These are phyloP conservation scores for Trichomonas vaginalis DNA, from an alignment of 208 protist genomes.

Conservation along the genomic window DNA sequence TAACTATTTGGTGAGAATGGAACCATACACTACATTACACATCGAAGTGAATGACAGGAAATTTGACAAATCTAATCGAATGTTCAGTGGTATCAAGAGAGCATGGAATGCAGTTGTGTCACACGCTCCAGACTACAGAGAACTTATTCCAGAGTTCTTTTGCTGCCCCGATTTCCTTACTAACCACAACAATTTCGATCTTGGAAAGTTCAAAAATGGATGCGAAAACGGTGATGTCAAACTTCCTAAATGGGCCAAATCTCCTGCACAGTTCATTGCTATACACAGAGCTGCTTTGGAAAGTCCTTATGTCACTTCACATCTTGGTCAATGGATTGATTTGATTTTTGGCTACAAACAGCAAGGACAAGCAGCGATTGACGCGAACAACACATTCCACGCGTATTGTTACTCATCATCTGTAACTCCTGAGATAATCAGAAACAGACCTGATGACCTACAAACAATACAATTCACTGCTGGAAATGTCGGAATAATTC, in stretches of 20 bases:
- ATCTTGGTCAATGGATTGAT: constrained; percentile 51
- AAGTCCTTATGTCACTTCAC: constrained; percentile 32
- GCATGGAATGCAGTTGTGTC: neutral
- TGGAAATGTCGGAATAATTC: neutral
- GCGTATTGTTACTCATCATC: neutral
- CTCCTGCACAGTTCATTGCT: constrained; percentile 34
- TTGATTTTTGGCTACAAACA: constrained; percentile 53
- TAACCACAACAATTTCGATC: constrained; percentile 36
- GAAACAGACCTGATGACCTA: neutral
- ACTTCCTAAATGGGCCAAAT: constrained; percentile 32
- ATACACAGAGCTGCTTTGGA: constrained; percentile 49
- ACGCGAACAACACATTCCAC: neutral
- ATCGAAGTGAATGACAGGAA: constrained; percentile 21
- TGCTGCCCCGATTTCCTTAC: constrained; percentile 42
- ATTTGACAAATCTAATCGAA: neutral
- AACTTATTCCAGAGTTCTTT: constrained; percentile 51
- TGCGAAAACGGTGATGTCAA: constrained; percentile 1
- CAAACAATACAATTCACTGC: neutral
- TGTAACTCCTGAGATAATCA: neutral
- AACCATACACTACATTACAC: constrained; percentile 33
- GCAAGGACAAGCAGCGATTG: constrained; percentile 23
- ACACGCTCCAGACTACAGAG: neutral
- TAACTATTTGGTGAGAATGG: constrained; percentile 31
- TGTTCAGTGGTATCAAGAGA: neutral
- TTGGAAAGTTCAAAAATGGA: constrained; percentile 36